Base-by-base conservation (phyloP, 1,284 basidiomycete genomes). In the Ganoderma lingzhi region DNA sequence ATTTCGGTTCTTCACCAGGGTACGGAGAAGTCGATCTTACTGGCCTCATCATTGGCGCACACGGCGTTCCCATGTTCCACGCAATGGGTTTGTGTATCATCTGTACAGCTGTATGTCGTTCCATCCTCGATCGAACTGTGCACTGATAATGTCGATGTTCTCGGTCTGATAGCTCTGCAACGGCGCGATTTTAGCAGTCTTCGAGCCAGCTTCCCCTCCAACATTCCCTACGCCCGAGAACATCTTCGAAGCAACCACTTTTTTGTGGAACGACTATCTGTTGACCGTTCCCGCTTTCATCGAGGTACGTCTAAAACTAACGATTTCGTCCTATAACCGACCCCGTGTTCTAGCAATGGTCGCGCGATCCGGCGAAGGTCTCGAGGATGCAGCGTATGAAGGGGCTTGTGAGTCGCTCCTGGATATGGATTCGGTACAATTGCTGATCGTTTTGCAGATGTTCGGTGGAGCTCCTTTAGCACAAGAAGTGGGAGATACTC, bases 1-100 rank as follows among this genome's bases (percentile, higher is more conserved):
- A 63, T 44, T 32, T 39, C 37, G 10, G 10, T 35, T 53, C 12
- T n/a, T 35, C 17, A 2, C 3, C 53, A 62, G 61, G 61, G 61
- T 45, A 62, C 19, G 61, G 61, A 30, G 61, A 62, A 28, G 39
- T 62, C 28, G 42, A 45, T 41, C 37, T 62, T 3, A 45, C 61
- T 3, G 67, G 70, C 32, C 28, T 37, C 15, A 41, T 51, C 19
- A 58, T 71, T 28, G 58, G 53, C 14, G 60, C 41, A 17, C 70
- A 71, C 48, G 63, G 64, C 2, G 58, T 71, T 28, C 70, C 70
- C 10, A 68, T 71, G 62, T 69, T 60, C 41, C 70, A 71, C n/a
- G 62, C 60, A 3, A 69, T 71, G 68, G 68, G 70, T 3, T 42
- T 60, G n/a, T 60, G 59, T 23, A 62, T 64, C n/a, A 58, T 64